Conservation (phyloP, 176 grass and related monocot genomes). For the Zea mays region DNA sequence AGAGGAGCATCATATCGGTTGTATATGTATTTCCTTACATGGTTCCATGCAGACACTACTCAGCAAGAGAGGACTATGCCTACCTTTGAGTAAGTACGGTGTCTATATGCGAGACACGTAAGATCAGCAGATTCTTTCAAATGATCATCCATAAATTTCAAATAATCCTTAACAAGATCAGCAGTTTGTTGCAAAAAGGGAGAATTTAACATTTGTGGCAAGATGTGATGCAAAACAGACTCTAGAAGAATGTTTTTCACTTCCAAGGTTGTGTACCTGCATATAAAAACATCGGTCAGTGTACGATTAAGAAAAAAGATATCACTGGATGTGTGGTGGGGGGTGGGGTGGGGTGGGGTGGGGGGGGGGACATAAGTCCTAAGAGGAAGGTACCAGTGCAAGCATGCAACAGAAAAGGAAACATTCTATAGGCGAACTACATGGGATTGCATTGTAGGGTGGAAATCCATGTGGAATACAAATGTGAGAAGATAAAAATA, state of each 20-base stretch:
- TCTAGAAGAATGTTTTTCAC: conserved; percentile 97
- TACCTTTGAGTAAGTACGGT: conserved; percentile 92
- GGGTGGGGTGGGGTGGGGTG: not conserved
- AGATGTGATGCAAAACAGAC: conserved; percentile 81
- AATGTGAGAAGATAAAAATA: conserved; percentile 17
- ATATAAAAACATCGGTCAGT: conserved; percentile 38
- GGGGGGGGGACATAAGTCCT: not conserved
- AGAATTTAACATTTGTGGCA: conserved; percentile 76
- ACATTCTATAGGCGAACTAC: not conserved
- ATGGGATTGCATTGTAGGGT: not conserved
- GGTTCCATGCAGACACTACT: not conserved
- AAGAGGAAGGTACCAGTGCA: conserved; percentile 20
- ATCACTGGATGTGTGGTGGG: not conserved
- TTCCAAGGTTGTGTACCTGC: conserved; percentile 82
- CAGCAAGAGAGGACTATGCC: not conserved
- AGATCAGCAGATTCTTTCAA: conserved; percentile 97
- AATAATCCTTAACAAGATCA: conserved; percentile 83
- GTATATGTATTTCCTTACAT: not conserved
- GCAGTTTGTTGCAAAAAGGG: conserved; percentile 65
- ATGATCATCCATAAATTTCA: conserved; percentile 99
- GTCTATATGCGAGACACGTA: conserved; percentile 84
- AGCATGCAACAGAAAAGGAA: not conserved
- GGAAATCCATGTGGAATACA: not conserved
- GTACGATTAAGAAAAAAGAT: conserved; percentile 5
- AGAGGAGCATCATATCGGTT: not conserved